Percentiles rank a stretch among this genome's conserved stretches.
Conservation (phyloP, 805 yeast genomes). For the Cyberlindnera maritima region DNA sequence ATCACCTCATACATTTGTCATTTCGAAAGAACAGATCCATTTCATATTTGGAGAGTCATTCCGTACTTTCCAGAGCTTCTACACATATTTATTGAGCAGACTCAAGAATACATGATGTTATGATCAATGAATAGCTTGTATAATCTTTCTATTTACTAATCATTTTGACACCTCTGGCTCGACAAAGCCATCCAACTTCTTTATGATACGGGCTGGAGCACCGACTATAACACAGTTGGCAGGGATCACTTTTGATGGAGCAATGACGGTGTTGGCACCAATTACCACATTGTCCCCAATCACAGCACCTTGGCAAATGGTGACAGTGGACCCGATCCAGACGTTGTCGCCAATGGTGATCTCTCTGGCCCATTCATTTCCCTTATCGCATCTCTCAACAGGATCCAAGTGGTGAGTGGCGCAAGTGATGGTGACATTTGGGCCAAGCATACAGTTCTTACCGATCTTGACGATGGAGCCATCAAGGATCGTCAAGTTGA, state of each 20-base stretch:
- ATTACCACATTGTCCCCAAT: constrained; percentile 60
- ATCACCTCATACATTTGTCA: constrained; percentile 12
- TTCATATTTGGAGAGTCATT: constrained; percentile 19
- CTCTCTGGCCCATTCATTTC: constrained; percentile 51
- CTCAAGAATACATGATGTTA: background rate
- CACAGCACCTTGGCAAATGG: constrained; percentile 61
- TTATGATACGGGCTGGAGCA: constrained; percentile 52
- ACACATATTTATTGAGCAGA: constrained; percentile 13
- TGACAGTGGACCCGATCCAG: constrained; percentile 61
- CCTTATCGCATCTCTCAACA: constrained; percentile 32
- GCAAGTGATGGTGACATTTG: constrained; percentile 55
- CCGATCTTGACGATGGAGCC: constrained; percentile 61
- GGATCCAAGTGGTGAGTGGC: constrained; percentile 66
- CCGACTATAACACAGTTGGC: constrained; percentile 59
- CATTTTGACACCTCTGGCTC: constrained; percentile 1
- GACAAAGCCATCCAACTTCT: constrained; percentile 24
- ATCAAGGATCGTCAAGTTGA: constrained; percentile 53
- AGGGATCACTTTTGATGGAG: constrained; percentile 46
- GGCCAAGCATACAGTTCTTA: constrained; percentile 57
- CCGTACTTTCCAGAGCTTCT: constrained; percentile 24
- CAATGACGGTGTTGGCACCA: constrained; percentile 70
- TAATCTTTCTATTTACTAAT: background rate
- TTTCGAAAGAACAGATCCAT: constrained; percentile 13
- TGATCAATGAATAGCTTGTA: too few relatives aligned
- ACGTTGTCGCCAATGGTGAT: constrained; percentile 60